Evolutionary conservation across 257 asterid genomes (phyloP).

Genomic region (Prunella vulgaris): DNA sequence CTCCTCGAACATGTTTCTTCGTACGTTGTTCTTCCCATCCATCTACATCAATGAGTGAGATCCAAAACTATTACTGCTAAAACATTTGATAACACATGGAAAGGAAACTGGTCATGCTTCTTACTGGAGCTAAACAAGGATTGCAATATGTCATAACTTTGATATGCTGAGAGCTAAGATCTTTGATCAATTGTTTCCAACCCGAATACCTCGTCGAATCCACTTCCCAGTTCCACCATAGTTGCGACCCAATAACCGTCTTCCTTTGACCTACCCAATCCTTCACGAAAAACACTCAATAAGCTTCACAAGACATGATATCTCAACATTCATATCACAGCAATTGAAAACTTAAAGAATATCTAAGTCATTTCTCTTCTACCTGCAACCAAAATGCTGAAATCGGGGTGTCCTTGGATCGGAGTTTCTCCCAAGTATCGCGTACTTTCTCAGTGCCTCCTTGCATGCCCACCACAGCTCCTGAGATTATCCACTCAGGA

Average conservation of each 20-base stretch:
- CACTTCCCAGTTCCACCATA: constrained; percentile 99
- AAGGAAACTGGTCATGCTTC: not conserved
- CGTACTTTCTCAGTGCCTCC: constrained; percentile 77
- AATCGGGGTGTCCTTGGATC: constrained; percentile 62
- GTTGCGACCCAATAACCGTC: constrained; percentile 92
- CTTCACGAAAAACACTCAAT: constrained; percentile 28
- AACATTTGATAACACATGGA: not conserved
- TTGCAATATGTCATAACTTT: constrained; percentile 98
- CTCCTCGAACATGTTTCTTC: constrained; percentile 71
- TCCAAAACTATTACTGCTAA: not conserved
- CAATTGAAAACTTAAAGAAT: not conserved
- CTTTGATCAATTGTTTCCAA: constrained; percentile 63
- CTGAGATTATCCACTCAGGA: constrained; percentile 93
- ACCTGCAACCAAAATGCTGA: constrained; percentile 99
- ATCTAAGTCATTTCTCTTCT: not conserved
- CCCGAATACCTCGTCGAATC: constrained; percentile 69
- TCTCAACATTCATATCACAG: not conserved
- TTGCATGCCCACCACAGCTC: constrained; percentile 96
- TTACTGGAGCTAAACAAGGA: constrained; percentile 96
- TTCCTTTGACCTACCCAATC: constrained; percentile 98
- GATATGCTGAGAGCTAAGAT: constrained; percentile 45
- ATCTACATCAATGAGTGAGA: constrained; percentile 39
- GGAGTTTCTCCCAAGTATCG: constrained; percentile 52
- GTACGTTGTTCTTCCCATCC: constrained; percentile 54
- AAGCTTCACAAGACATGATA: not conserved